Evolutionary conservation across 371 early-diverging fungal species (phyloP), one percentile per base, ranked within the genome.

Genomic region (Circinella umbellata): DNA sequence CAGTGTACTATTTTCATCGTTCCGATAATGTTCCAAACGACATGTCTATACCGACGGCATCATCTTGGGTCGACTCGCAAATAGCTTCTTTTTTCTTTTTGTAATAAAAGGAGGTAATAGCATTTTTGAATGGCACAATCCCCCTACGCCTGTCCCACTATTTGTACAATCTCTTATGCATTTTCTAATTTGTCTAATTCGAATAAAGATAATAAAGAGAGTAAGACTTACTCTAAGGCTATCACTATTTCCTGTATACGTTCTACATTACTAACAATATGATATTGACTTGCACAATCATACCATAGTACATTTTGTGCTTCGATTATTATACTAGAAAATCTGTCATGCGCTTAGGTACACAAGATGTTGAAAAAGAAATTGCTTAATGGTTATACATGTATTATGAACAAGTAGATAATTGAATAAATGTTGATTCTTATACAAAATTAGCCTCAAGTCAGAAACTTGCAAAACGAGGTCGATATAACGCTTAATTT

Each of bases 11-110:
- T 51, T n/a, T 51, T 51, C 51, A 51, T 51, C 51, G n/a, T 51
- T n/a, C 51, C n/a, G 17, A 51, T 51, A 51, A 51, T 51, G 51
- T 51, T 51, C 51, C 51, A 51, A 51, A n/a, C 51, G 51, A n/a
- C 51, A 51, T 51, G 51, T 51, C 51, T 51, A 17, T 51, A 51
- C 51, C 15, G 51, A 15, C 51, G n/a, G 15, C 51, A 51, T 51
- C 51, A 51, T 51, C 51, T 51, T 51, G 51, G 51, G 51, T 51
- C 51, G 51, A 51, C 51, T 51, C n/a, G n/a, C 51, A 51, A 51
- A 51, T n/a, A n/a, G 51, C 51, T 17, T 51, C 51, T 51, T 51
- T n/a, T 51, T 51, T 7, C 51, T 51, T 51, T 51, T 51, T 51
- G 51, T n/a, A 51, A 51, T 51, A 51, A 51, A 51, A 14, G 51